Percentiles rank a stretch among this genome's conserved stretches.
Conservation (phyloP, 345 rosid species). For the rapeseed (Brassica napus) region DNA sequence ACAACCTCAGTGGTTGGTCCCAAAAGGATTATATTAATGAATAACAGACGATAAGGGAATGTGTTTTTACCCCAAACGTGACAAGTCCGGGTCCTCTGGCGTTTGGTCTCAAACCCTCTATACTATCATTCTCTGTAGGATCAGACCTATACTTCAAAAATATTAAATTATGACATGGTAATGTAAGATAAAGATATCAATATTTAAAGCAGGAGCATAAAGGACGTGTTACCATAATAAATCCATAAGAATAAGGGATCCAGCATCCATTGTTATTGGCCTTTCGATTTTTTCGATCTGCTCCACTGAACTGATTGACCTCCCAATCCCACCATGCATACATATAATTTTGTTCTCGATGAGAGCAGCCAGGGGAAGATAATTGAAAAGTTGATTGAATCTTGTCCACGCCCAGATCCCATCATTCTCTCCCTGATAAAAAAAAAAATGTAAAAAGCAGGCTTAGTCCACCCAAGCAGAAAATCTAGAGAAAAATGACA, state of each 20-base stretch:
- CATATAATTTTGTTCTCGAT: constrained; percentile 98
- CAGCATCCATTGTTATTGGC: constrained; percentile 96
- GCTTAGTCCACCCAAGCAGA: background rate
- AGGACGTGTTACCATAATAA: constrained; percentile 65
- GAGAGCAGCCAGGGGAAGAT: constrained; percentile 94
- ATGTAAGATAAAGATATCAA: background rate
- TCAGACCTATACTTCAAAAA: constrained; percentile 70
- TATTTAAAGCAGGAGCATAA: constrained; percentile 12
- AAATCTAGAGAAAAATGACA: background rate
- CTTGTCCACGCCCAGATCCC: constrained; percentile 99
- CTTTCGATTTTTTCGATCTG: constrained; percentile 95
- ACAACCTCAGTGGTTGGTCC: constrained; percentile 15
- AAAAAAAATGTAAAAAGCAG: background rate
- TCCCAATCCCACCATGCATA: constrained; percentile 99
- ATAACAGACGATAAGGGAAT: background rate
- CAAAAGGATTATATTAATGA: background rate
- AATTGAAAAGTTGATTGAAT: constrained; percentile 90
- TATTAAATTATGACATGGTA: background rate
- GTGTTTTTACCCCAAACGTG: constrained; percentile 84
- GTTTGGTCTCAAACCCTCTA: constrained; percentile 98
- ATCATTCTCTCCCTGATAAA: constrained; percentile 79
- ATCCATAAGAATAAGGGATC: constrained; percentile 89
- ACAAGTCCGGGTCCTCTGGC: constrained; percentile 99
- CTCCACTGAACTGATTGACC: constrained; percentile 87
- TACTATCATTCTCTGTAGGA: constrained; percentile 95